These are phyloP conservation scores for Mrakia hoshinonis DNA, from an alignment of 768 basidiomycete genomes.

Conservation along the genomic window DNA sequence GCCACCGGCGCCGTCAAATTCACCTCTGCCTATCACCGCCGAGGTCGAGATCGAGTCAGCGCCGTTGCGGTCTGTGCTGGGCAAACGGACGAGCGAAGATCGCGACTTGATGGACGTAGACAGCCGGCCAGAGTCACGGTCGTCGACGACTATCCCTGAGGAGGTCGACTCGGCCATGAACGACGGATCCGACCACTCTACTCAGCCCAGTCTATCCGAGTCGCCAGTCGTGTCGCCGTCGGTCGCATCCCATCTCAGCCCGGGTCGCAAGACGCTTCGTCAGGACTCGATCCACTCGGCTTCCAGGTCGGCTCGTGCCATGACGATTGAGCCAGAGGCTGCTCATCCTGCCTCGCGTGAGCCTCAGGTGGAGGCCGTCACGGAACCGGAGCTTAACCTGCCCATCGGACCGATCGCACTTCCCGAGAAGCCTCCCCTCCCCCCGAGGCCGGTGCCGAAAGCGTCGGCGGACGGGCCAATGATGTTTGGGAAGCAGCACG, in stretches of 20 bases:
- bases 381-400: not conserved
- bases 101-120: slow-evolving; percentile 28
- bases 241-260: not conserved
- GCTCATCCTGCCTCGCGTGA: not conserved
- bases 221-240: slow-evolving; percentile 9
- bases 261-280: slow-evolving; percentile 11
- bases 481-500: slow-evolving; percentile 68
- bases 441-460: slow-evolving; percentile 9
- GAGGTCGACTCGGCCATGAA: slow-evolving; percentile 12
- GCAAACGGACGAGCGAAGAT: slow-evolving; percentile 28
- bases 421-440: slow-evolving; percentile 13
- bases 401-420: not conserved
- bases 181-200: slow-evolving; percentile 19
- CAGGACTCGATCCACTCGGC: slow-evolving; percentile 10
- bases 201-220: not conserved
- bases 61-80: slow-evolving; percentile 16
- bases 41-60: not conserved
- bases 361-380: not conserved
- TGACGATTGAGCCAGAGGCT: slow-evolving; percentile 25
- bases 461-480: slow-evolving; percentile 10
- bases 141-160: slow-evolving; percentile 7
- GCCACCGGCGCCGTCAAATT: not conserved
- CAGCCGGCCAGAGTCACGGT: not conserved
- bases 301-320: slow-evolving; percentile 9
- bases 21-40: not conserved